phyloP scores from a whole-genome alignment of 2,329 filamentous ascomycete genomes.

The Xylariaceae sp. region DNA sequence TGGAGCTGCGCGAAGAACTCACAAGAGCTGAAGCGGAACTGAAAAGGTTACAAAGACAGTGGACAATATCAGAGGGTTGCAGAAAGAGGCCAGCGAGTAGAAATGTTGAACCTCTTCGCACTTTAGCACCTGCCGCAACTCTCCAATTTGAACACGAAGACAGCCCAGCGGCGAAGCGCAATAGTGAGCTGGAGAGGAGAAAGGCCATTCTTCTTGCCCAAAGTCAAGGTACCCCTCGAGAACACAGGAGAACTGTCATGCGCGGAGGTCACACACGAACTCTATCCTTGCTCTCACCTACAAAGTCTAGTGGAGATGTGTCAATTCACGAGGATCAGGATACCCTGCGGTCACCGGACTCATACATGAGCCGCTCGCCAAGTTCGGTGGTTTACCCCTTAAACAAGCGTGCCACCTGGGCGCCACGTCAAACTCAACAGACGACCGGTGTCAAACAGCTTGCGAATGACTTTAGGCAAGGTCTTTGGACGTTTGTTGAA shows the following conservation, averaged over 20 bases:
- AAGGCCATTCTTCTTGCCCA: slow-evolving; percentile 67
- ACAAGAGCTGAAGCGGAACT: slow-evolving; percentile 80
- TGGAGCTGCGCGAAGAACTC: slow-evolving; percentile 93
- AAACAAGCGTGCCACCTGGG: slow-evolving; percentile 65
- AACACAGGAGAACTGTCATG: slow-evolving; percentile 68
- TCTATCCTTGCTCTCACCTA: slow-evolving; percentile 82
- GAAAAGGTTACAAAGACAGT: slow-evolving; percentile 79
- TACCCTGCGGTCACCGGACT: slow-evolving; percentile 47
- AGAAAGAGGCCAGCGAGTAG: slow-evolving; percentile 75
- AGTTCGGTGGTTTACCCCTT: slow-evolving; percentile 47
- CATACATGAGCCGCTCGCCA: slow-evolving; percentile 40
- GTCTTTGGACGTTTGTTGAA: slow-evolving; percentile 92
- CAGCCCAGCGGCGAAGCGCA: slow-evolving; percentile 47
- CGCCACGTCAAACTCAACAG: slow-evolving; percentile 56
- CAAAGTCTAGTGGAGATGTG: slow-evolving; percentile 53
- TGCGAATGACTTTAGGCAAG: slow-evolving; percentile 86
- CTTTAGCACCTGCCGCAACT: slow-evolving; percentile 31
- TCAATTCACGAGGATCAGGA: slow-evolving; percentile 53
- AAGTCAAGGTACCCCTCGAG: slow-evolving; percentile 48
- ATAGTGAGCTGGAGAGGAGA: slow-evolving; percentile 73
- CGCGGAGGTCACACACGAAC: slow-evolving; percentile 67
- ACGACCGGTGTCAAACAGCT: slow-evolving; percentile 70
- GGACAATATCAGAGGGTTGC: slow-evolving; percentile 76
- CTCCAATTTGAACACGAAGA: slow-evolving; percentile 45
- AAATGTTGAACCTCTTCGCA: slow-evolving; percentile 63